These are phyloP conservation scores for Lentinula lateritia DNA, from an alignment of 768 basidiomycete species.

Conservation along the genomic window DNA sequence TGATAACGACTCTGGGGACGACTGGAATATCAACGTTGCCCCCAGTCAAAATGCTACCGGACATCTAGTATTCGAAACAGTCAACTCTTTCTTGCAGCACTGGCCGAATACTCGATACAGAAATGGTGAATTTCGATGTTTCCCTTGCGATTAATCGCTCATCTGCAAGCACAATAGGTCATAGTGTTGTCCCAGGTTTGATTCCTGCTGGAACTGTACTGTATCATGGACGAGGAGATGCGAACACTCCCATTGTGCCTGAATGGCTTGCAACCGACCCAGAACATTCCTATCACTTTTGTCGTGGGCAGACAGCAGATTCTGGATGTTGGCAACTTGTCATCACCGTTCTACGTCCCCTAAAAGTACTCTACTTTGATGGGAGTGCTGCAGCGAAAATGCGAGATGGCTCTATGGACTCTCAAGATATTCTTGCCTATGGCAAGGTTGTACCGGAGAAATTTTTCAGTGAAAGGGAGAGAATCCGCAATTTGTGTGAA, in stretches of 20 bases:
- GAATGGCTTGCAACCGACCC: constrained; percentile 18
- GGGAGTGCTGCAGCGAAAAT: constrained; percentile 44
- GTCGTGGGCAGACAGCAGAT: constrained; percentile 16
- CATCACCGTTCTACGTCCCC: constrained; percentile 26
- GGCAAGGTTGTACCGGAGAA: constrained; percentile 19
- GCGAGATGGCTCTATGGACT: constrained; percentile 34
- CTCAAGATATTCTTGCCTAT: constrained; percentile 42
- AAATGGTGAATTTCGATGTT: constrained; percentile 14
- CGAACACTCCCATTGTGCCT: constrained; percentile 6
- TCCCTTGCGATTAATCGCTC: not conserved
- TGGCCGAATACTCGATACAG: constrained; percentile 29
- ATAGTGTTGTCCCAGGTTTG: constrained; percentile 13
- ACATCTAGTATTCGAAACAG: constrained; percentile 24
- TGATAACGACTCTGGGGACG: not conserved
- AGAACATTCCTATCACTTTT: constrained; percentile 28
- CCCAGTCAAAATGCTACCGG: constrained; percentile 18
- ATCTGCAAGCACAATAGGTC: constrained; percentile 8
- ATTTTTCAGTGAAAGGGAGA: constrained; percentile 22
- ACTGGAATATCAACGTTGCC: not conserved
- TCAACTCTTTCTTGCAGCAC: constrained; percentile 25
- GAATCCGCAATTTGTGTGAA: constrained; percentile 34
- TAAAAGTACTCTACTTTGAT: constrained; percentile 48
- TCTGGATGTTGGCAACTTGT: constrained; percentile 31
- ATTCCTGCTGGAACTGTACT: constrained; percentile 15
- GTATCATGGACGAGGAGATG: constrained; percentile 15